A percentile compares a stretch with the other conserved stretches of the same genome.
These are phyloP conservation scores for Ilex asprella DNA, from an alignment of 257 asterid species.

Conservation along the genomic window DNA sequence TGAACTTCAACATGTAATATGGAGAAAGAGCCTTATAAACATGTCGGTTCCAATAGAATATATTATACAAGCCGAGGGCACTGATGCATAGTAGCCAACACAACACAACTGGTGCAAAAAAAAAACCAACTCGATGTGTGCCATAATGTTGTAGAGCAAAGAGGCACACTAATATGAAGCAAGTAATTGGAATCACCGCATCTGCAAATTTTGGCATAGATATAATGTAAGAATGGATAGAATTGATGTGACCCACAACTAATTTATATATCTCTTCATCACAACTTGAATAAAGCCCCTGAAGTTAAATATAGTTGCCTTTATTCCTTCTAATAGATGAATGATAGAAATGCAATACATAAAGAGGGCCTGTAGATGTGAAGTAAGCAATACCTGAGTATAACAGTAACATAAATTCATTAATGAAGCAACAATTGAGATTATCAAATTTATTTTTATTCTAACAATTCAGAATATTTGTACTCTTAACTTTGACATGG, in stretches of 20 bases:
- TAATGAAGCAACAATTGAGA: no score
- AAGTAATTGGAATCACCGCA: conserved; percentile 88
- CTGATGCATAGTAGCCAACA: conserved; percentile 85
- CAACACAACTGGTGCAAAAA: conserved; percentile 80
- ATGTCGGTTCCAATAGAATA: conserved; percentile 74
- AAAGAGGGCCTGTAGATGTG: no score
- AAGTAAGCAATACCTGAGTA: no score
- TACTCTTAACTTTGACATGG: no score
- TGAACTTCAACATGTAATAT: conserved; percentile 65
- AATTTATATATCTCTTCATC: no score
- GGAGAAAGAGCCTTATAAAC: conserved; percentile 94
- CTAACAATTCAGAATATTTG: no score
- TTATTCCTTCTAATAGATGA: no score
- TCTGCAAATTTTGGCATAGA: conserved; percentile 45
- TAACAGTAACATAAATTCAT: no score
- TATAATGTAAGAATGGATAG: not conserved
- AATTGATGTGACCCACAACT: not conserved
- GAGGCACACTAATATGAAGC: conserved; percentile 90
- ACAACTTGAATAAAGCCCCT: no score
- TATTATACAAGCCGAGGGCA: conserved; percentile 74
- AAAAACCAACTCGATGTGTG: conserved; percentile 79
- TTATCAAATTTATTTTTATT: no score
- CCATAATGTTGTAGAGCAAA: conserved; percentile 96
- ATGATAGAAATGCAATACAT: no score
- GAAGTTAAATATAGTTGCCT: no score